Evolutionary conservation across 2,329 filamentous ascomycete species (phyloP).

Genomic region (Pseudopithomyces chartarum): DNA sequence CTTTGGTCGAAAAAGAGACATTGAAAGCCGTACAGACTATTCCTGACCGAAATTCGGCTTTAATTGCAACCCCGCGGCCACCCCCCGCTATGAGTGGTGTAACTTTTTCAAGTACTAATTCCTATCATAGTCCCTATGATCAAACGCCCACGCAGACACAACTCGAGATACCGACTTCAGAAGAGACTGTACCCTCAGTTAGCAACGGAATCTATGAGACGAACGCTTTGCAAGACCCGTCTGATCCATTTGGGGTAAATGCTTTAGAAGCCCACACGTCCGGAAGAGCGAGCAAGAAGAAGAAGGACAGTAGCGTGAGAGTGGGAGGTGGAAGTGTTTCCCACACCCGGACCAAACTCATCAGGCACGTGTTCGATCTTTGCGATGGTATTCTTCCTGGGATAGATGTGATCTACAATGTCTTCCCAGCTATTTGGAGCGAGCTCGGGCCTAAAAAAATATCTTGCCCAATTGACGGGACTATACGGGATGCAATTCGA

Average conservation of each 20-base stretch:
- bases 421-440: slow-evolving; percentile 61
- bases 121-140: slow-evolving; percentile 23
- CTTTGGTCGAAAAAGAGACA: too few species aligned
- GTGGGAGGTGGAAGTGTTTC: slow-evolving; percentile 50
- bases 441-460: slow-evolving; percentile 43
- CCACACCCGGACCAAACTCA: slow-evolving; percentile 52
- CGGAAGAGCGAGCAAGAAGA: background rate
- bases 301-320: slow-evolving; percentile 21
- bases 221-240: background rate
- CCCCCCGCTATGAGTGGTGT: slow-evolving; percentile 24
- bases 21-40: too few species aligned
- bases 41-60: too few species aligned
- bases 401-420: slow-evolving; percentile 59
- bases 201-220: background rate
- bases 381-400: slow-evolving; percentile 62
- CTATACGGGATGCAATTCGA: slow-evolving; percentile 57
- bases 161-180: background rate
- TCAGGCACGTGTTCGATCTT: slow-evolving; percentile 60
- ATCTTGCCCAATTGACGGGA: slow-evolving; percentile 57
- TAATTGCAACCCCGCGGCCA: background rate
- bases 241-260: background rate
- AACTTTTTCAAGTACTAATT: background rate
- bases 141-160: background rate
- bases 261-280: background rate
- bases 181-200: background rate